Evolutionary conservation across 306 rosid species (phyloP).

Genomic region (Erythrophleum fordii): DNA sequence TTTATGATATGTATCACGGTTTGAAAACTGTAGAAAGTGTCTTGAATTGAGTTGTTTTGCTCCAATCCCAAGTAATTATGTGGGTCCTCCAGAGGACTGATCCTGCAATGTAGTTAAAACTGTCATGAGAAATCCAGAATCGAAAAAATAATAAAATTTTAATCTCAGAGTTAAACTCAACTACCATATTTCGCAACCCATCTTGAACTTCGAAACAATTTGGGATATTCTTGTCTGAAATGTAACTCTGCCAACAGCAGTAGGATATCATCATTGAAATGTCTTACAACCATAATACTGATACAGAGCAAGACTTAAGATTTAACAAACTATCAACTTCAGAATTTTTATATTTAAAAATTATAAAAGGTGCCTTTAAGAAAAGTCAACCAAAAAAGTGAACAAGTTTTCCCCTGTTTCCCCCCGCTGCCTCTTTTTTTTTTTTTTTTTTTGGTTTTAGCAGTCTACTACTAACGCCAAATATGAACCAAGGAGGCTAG

Average conservation of each 20-base stretch:
- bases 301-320: constrained; percentile 7
- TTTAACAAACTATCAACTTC: neutral
- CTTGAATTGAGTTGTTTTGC: constrained; percentile 41
- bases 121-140: neutral
- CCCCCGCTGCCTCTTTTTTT: too few relatives aligned
- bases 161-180: neutral
- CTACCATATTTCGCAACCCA: constrained; percentile 47
- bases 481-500: neutral
- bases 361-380: neutral
- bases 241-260: constrained; percentile 41
- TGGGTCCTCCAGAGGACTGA: constrained; percentile 43
- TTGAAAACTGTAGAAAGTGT: constrained; percentile 33
- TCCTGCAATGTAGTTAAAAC: constrained; percentile 44
- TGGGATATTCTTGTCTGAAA: constrained; percentile 43
- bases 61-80: constrained; percentile 43
- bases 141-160: neutral
- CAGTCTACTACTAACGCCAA: too few relatives aligned
- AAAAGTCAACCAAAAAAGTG: neutral
- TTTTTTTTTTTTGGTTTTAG: too few relatives aligned
- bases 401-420: neutral
- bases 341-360: neutral
- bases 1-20: too few relatives aligned
- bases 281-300: neutral
- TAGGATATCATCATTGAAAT: neutral
- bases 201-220: constrained; percentile 42